These are phyloP conservation scores for Neopestalotiopsis clavispora DNA, from an alignment of 2,329 filamentous ascomycete species.

Conservation along the genomic window DNA sequence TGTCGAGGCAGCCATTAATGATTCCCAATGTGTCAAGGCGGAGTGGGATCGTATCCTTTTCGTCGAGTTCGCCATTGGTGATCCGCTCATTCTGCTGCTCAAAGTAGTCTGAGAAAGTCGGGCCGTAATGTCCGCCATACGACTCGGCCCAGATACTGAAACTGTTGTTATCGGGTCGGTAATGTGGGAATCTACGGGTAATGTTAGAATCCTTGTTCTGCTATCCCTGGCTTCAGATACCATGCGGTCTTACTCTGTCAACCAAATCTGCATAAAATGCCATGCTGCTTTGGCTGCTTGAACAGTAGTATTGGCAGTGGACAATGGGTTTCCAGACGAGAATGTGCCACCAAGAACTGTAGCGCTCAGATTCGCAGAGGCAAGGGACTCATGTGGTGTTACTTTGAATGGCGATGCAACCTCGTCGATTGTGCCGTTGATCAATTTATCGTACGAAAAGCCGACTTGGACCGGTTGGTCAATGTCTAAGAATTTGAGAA, in stretches of 20 bases:
- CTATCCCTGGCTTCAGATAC: background rate
- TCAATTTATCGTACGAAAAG: constrained; percentile 33
- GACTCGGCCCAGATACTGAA: constrained; percentile 54
- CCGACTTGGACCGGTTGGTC: constrained; percentile 36
- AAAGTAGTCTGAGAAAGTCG: constrained; percentile 18
- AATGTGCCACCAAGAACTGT: constrained; percentile 12
- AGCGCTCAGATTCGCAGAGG: background rate
- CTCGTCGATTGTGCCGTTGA: constrained; percentile 31
- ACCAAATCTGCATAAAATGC: constrained; percentile 23
- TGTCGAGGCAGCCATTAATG: constrained; percentile 73
- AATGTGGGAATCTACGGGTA: constrained; percentile 16
- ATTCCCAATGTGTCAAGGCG: constrained; percentile 69
- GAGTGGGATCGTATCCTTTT: constrained; percentile 33
- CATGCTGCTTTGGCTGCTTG: constrained; percentile 16
- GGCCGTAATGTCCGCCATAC: constrained; percentile 24
- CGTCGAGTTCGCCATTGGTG: background rate
- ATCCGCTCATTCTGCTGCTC: constrained; percentile 13
- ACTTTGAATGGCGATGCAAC: constrained; percentile 22
- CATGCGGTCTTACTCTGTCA: constrained; percentile 11
- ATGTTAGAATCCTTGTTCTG: no score
- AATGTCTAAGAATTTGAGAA: constrained; percentile 18
- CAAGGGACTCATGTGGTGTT: background rate
- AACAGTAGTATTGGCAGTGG: constrained; percentile 16
- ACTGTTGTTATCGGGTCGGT: constrained; percentile 46
- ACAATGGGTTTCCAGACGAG: constrained; percentile 7